Conservation (phyloP, 2,329 filamentous ascomycete species). For the Penicillium sp. region DNA sequence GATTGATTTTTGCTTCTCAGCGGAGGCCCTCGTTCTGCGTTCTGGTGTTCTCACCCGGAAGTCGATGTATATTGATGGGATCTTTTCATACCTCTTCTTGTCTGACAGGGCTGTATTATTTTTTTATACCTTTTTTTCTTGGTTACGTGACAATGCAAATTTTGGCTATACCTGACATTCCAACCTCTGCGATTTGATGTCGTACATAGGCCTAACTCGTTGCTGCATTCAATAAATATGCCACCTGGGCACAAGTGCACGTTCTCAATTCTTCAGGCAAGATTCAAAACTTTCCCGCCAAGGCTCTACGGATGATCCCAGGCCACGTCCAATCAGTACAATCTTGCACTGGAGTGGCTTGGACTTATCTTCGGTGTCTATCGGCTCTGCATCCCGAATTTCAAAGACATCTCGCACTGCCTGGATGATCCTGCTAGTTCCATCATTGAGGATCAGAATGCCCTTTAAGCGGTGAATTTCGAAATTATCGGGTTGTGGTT, state of each 20-base stretch:
- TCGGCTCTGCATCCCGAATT: constrained; percentile 64
- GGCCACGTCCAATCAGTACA: constrained; percentile 50
- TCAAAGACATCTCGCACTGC: constrained; percentile 94
- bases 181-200: not conserved
- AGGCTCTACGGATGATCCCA: constrained; percentile 34
- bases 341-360: constrained; percentile 41
- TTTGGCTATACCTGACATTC: constrained; percentile 5
- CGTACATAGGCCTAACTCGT: not conserved
- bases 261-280: constrained; percentile 19
- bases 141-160: constrained; percentile 18
- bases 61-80: constrained; percentile 31
- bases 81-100: constrained; percentile 24
- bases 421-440: constrained; percentile 75
- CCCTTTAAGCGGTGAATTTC: constrained; percentile 91
- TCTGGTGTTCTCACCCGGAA: constrained; percentile 17
- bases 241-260: not conserved
- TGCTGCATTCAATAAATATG: too few species aligned
- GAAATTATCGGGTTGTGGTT: constrained; percentile 49
- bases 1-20: constrained; percentile 8
- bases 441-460: constrained; percentile 66
- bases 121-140: constrained; percentile 3
- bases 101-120: constrained; percentile 33
- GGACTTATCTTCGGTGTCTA: constrained; percentile 21
- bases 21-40: constrained; percentile 17
- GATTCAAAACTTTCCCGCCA: constrained; percentile 41